Base-by-base conservation (phyloP, 352 stramenopile genomes). In the Sclerospora graminicola region DNA sequence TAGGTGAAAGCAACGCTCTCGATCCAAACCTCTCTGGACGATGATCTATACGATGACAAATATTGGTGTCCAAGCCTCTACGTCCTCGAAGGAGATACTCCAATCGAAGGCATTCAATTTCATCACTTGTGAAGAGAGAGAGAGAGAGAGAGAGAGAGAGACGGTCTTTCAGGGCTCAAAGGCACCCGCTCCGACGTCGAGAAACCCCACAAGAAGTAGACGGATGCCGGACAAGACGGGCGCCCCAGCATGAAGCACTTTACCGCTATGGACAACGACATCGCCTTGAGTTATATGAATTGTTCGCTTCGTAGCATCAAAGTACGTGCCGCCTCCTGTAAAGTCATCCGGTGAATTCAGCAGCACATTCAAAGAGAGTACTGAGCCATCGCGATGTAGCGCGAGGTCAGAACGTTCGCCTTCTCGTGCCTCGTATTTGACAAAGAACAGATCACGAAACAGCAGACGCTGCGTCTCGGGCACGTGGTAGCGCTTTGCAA, bases 361-460 rank as follows among this genome's bases (percentile, higher is more conserved):
- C 37, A 96, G 41, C 14, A 97, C 56, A 41, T 95, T 96, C 55
- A 97, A 97, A n/a, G 88, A 97, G n/a, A 98, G 50, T 4, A 96
- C 68, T 6, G 88, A 97, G 19, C 89, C 91, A 54, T 98, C 89
- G 14, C 88, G 86, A 53, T 98, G 91, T 45, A 94, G 63, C 30
- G 84, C 73, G 6, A 97, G 64, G 39, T 82, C 70, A 0, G 72
- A 76, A 31, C 83, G 72, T 41, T 84, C 77, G 8, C 63, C 67
- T 0, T 36, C 38, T 1, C 56, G 58, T 1, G 76, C 80, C 44
- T 91, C 78, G 47, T 94, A 94, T 38, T 89, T 89, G 45, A 94
- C 83, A 44, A 77, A 91, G 44, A 94, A 94, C 15, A 94, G 61
- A 37, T 94, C 83, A 19, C 80, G 79, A 37, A 94, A 93, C 18